A percentile compares a stretch with the other conserved stretches of the same genome.
phyloP scores from a whole-genome alignment of 805 yeast species.

The Alloascoidea africana region DNA sequence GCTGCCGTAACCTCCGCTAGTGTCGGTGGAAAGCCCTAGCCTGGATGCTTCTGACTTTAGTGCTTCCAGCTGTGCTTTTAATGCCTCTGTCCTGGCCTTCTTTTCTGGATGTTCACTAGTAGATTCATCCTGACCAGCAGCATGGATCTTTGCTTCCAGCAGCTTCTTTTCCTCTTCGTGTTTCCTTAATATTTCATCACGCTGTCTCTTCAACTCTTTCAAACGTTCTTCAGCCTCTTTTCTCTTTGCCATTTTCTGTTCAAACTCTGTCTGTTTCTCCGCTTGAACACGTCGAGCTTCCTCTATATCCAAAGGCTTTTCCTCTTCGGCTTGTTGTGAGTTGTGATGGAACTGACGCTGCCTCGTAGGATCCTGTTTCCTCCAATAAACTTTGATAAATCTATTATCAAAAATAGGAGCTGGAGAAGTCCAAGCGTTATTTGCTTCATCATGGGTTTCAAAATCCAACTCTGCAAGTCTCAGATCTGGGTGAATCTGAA shows the following conservation, averaged over 20 bases:
- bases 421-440: slow-evolving; percentile 26
- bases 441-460: slow-evolving; percentile 21
- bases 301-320: slow-evolving; percentile 18
- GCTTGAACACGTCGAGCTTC: slow-evolving; percentile 21
- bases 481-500: slow-evolving; percentile 15
- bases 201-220: slow-evolving; percentile 18
- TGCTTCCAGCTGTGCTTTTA: slow-evolving; percentile 17
- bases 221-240: slow-evolving; percentile 18
- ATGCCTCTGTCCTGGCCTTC: slow-evolving; percentile 12
- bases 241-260: slow-evolving; percentile 21
- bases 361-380: slow-evolving; percentile 6
- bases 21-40: slow-evolving; percentile 13
- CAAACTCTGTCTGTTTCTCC: slow-evolving; percentile 25
- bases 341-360: not conserved
- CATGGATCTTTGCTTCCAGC: slow-evolving; percentile 8
- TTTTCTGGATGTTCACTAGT: slow-evolving; percentile 8
- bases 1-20: slow-evolving; percentile 5
- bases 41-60: slow-evolving; percentile 18
- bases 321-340: not conserved
- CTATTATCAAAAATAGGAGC: slow-evolving; percentile 31
- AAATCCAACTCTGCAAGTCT: slow-evolving; percentile 25
- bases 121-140: slow-evolving; percentile 8
- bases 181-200: slow-evolving; percentile 19
- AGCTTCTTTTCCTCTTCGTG: slow-evolving; percentile 17
- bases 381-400: slow-evolving; percentile 31